phyloP scores from a whole-genome alignment of 164 flowering plant species.

The Sextonia rubra region DNA sequence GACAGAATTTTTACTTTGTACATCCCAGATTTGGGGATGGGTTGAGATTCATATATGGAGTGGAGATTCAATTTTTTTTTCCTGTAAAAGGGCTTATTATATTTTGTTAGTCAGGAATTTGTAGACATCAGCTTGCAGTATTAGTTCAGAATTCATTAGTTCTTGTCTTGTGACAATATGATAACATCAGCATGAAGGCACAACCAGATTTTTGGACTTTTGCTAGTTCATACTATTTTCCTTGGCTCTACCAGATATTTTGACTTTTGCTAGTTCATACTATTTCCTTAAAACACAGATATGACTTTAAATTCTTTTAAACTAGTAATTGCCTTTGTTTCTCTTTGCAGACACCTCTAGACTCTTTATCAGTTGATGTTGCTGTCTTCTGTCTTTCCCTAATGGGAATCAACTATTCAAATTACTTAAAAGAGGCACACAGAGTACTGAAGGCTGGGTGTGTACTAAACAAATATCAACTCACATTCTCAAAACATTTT shows the following conservation, averaged over 20 bases:
- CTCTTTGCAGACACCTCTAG: conserved; percentile 60
- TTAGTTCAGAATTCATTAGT: not conserved
- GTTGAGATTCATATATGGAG: too few species aligned
- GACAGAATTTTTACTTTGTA: too few species aligned
- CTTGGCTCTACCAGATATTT: too few species aligned
- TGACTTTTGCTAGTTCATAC: too few species aligned
- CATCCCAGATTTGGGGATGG: too few species aligned
- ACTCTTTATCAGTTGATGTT: conserved; percentile 71
- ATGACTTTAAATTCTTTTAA: not conserved
- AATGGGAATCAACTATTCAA: conserved; percentile 78
- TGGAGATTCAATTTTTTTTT: too few species aligned
- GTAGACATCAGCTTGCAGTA: too few species aligned
- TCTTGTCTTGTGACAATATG: too few species aligned
- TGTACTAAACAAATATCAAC: not conserved
- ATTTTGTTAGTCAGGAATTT: too few species aligned
- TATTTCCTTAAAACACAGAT: too few species aligned
- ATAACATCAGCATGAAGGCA: not conserved
- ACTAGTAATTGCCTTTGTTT: not conserved
- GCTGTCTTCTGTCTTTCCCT: conserved; percentile 92
- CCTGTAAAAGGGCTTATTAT: too few species aligned
- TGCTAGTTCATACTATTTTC: not conserved
- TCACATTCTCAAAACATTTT: not conserved
- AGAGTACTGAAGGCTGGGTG: conserved; percentile 83
- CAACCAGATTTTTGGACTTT: not conserved
- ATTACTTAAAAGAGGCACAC: conserved; percentile 68